These are phyloP conservation scores for Saccharum spontaneum DNA, from an alignment of 176 grass and related monocot species.

Conservation along the genomic window DNA sequence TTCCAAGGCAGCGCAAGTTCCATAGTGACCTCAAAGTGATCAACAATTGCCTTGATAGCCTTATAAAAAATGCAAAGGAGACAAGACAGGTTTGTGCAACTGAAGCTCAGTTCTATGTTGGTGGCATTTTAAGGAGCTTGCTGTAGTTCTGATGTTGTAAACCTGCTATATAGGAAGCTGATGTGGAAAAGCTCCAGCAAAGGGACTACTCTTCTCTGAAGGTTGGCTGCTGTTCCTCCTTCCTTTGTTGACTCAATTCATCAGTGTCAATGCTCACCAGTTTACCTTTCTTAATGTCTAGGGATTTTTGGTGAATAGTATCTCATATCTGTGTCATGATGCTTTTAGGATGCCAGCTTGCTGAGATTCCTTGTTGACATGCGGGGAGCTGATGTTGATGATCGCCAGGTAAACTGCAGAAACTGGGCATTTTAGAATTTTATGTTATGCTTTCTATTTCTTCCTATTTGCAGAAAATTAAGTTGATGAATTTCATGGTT, in stretches of 20 bases:
- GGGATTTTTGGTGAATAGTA: constrained; percentile 3
- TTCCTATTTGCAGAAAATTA: constrained; percentile 7
- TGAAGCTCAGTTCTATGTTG: background rate
- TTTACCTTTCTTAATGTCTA: background rate
- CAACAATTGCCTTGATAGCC: constrained; percentile 84
- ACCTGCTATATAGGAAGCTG: constrained; percentile 62
- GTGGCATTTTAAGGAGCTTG: constrained; percentile 17
- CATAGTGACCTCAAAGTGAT: constrained; percentile 86
- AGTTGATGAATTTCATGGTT: constrained; percentile 28
- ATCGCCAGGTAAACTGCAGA: constrained; percentile 65
- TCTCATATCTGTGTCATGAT: constrained; percentile 10
- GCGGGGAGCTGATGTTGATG: constrained; percentile 89
- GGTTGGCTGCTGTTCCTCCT: constrained; percentile 43
- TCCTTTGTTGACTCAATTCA: constrained; percentile 21
- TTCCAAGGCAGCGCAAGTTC: constrained; percentile 88
- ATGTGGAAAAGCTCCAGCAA: constrained; percentile 98
- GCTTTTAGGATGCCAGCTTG: constrained; percentile 84
- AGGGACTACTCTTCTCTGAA: constrained; percentile 95
- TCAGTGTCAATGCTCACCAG: background rate
- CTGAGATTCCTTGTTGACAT: constrained; percentile 98
- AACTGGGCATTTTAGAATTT: constrained; percentile 5
- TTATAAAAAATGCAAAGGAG: constrained; percentile 96
- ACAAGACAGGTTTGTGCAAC: constrained; percentile 72
- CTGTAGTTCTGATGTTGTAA: constrained; percentile 19
- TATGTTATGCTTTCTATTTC: background rate